Percentiles rank a stretch among this genome's conserved stretches.
These are phyloP conservation scores for Podaxis sp. DNA, from an alignment of 768 basidiomycete species.

Conservation along the genomic window DNA sequence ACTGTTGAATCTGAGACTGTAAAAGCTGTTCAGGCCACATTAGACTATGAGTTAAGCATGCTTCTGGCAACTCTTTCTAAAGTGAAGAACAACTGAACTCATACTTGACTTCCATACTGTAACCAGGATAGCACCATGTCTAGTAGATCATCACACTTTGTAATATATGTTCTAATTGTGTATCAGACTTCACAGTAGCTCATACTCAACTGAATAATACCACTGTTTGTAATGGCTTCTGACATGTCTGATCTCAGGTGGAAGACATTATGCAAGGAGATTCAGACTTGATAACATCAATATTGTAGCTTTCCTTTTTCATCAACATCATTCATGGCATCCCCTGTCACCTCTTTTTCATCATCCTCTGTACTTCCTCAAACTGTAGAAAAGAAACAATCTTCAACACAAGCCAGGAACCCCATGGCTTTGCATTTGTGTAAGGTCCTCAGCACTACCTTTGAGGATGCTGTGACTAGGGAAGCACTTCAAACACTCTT, in stretches of 20 bases:
- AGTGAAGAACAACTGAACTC: no score
- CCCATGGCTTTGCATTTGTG: conserved; percentile 85
- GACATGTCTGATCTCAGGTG: neutral
- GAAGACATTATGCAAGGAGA: neutral
- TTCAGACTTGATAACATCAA: neutral
- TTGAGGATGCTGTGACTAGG: conserved; percentile 71
- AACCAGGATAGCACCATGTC: conserved; percentile 49
- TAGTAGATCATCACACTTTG: no score
- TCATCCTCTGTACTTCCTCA: neutral
- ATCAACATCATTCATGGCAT: conserved; percentile 8
- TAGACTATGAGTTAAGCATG: no score
- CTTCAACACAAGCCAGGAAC: conserved; percentile 45
- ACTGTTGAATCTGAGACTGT: no score
- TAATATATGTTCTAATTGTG: conserved; percentile 56
- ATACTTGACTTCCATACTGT: no score
- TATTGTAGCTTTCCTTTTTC: neutral
- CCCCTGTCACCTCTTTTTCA: neutral
- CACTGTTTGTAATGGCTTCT: neutral
- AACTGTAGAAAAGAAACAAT: conserved; percentile 17
- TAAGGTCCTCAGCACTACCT: conserved; percentile 83
- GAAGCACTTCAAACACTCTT: conserved; percentile 86
- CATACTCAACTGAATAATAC: neutral
- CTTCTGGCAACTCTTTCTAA: no score
- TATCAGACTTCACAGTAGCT: conserved; percentile 41
- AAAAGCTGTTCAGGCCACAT: no score